A percentile compares a stretch with the other conserved stretches of the same genome.
These are phyloP conservation scores for Erodium chrysanthum DNA, from an alignment of 441 rosid species.

Conservation along the genomic window DNA sequence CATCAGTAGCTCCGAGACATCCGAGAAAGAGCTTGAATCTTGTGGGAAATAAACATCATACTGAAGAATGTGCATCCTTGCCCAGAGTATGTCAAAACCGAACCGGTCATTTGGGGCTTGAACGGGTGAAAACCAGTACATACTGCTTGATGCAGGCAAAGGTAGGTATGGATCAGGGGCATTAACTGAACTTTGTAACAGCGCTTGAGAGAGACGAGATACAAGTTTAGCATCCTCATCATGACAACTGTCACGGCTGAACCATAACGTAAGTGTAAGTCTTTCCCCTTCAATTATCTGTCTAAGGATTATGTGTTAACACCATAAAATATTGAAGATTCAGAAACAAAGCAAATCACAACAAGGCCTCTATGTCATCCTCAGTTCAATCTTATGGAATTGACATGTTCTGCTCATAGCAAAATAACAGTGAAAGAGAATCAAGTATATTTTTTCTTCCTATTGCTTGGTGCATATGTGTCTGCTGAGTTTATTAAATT, in stretches of 20 bases:
- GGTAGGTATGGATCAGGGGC: conserved; percentile 30
- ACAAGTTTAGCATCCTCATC: conserved; percentile 76
- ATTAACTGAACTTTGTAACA: conserved; percentile 18
- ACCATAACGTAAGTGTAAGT: conserved; percentile 77
- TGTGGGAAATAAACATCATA: conserved; percentile 36
- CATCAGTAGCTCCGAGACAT: conserved; percentile 36
- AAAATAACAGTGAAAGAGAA: neutral
- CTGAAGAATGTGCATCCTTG: conserved; percentile 51
- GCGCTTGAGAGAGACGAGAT: conserved; percentile 33
- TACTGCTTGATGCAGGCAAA: conserved; percentile 52
- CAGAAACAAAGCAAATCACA: neutral
- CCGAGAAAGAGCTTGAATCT: conserved; percentile 23
- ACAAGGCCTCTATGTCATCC: neutral
- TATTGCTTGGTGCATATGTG: neutral
- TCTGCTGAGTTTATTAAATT: neutral
- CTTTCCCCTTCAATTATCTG: conserved; percentile 79
- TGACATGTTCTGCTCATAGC: neutral
- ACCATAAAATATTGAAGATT: neutral
- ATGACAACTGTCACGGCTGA: conserved; percentile 68
- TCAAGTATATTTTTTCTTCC: neutral
- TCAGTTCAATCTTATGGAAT: neutral
- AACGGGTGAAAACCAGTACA: conserved; percentile 64
- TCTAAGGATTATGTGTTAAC: conserved; percentile 10
- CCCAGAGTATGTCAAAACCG: conserved; percentile 59
- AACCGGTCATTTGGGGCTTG: conserved; percentile 29